Base-by-base conservation (phyloP, 169 alveolate genomes). In the Plasmodium vivax region DNA sequence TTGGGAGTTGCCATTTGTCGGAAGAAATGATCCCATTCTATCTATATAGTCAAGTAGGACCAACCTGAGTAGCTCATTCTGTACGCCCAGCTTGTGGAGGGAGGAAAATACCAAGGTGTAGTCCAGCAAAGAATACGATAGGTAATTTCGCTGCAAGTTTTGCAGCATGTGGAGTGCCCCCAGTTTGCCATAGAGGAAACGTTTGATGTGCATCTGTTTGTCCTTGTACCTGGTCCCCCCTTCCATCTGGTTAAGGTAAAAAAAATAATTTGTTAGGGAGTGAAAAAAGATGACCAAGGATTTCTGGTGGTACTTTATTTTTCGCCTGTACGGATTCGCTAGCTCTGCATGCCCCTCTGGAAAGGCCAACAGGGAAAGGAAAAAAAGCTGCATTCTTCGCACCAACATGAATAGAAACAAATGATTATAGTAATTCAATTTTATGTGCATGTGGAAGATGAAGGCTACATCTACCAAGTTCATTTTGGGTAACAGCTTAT, bases 391-490 rank as follows among this genome's bases (percentile, higher is more conserved):
- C 41, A 80, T 27, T 45, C 45, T 75, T 38, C 73, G 82, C 14
- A 88, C 72, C 72, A 88, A 43, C n/a, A 88, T 88, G 45, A 16
- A 88, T 80, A 88, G 80, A 62, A 88, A 88, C 9, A 88, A 32
- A 88, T 79, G 88, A 27, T 88, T 88, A 34, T 88, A 88, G 32
- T 88, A 88, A 62, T 77, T 88, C 71, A 36, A 32, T 34, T 88
- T 88, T 23, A 79, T 88, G 38, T 88, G 94, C n/a, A 54, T 88
- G 38, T 88, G 71, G 54, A 88, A 88, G 36, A 88, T 88, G 45
- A 79, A 88, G 73, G 54, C 81, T 36, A 51, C 8, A 68, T 88
- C 94, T 58, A 88, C 58, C 12, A 88, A 9, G 72, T 88, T 88
- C 91, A 88, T 88, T 23, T 6, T 88, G 45, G 43, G 38, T 79